Evolutionary conservation across 1,284 basidiomycete genomes (phyloP).

Genomic region (Boletellus deceptivus): DNA sequence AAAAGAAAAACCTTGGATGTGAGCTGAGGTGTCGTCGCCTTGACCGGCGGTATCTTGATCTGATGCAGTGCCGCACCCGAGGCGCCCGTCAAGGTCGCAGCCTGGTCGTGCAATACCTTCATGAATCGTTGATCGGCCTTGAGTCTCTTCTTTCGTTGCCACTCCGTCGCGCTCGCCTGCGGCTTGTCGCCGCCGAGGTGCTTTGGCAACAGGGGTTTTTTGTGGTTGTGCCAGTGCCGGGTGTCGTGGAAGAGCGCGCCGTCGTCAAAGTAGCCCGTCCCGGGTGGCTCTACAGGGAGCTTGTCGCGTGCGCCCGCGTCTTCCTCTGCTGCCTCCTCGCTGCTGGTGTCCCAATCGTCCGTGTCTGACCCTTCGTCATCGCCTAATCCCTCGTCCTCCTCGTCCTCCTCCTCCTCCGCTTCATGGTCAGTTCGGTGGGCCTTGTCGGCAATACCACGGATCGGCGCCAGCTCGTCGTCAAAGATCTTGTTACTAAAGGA

Average conservation of each 20-base stretch:
- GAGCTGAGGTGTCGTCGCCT: constrained; percentile 11
- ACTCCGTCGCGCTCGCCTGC: constrained; percentile 31
- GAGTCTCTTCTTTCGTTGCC: constrained; percentile 40
- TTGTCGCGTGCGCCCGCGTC: background rate
- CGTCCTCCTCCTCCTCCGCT: too few relatives aligned
- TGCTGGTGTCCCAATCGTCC: constrained; percentile 28
- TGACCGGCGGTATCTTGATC: constrained; percentile 48
- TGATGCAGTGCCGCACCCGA: constrained; percentile 50
- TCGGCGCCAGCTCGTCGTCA: constrained; percentile 41
- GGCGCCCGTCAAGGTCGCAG: constrained; percentile 62
- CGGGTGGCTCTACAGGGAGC: background rate
- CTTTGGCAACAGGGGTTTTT: constrained; percentile 49
- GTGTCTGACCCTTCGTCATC: constrained; percentile 2
- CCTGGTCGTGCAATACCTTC: constrained; percentile 53
- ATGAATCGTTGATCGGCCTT: constrained; percentile 54
- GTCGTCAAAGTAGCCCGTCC: constrained; percentile 37
- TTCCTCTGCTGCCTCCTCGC: constrained; percentile 14
- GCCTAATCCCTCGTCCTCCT: constrained; percentile 17
- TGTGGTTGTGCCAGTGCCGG: constrained; percentile 57
- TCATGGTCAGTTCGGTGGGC: background rate
- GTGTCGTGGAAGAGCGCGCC: constrained; percentile 49
- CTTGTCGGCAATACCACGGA: constrained; percentile 37
- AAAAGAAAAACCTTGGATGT: constrained; percentile 14
- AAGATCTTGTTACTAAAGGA: constrained; percentile 55
- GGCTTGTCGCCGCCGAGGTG: constrained; percentile 49